Base-by-base conservation (phyloP, 1,139 yeast species). In the Pichia sp. region DNA sequence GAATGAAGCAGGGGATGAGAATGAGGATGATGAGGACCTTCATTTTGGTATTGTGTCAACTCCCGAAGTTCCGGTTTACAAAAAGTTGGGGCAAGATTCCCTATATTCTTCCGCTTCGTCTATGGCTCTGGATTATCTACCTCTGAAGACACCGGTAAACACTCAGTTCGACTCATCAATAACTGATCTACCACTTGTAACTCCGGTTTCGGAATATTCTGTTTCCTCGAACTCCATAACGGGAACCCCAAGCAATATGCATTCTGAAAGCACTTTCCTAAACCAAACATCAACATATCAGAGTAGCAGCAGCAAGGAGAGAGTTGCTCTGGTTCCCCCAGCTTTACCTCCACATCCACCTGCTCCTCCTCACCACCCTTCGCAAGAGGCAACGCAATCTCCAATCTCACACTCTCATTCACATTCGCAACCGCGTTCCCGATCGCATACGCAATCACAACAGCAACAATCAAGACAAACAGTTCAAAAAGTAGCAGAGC, bases 21-120 rank as follows among this genome's bases (percentile, higher is more conserved):
- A 18, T 8, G 37, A 26, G 10, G 28, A 34, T 37, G 52, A 46
- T 8, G 50, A 52, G 25, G 52, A 49, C 12, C 45, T 52, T 5
- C 47, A 52, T 30, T 52, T 52, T 39, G 46, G 46, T 5, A 12
- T 31, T 10, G 23, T 49, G 4, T 23, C 44, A 10, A 40, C 48
- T 3, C 48, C 50, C 1, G 46, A 41, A 23, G 52, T 47, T n/a
- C 61, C 63, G 13, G 53, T 56, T 8, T 59, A 60, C 37, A 58
- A 55, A 37, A 49, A 52, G 13, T 41, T 58, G n/a, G 57, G 55
- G 4, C 45, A 45, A 18, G 49, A 49, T 18, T 42, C 47, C 4
- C 19, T 47, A 4, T 49, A 45, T 13, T 47, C 51, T 19, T 13
- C 41, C 19, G 48, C 41, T 25, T 36, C 48, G 2, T 44, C 51